phyloP scores from a whole-genome alignment of 352 stramenopile species.

The Phytopythium cucurbitacearum region DNA sequence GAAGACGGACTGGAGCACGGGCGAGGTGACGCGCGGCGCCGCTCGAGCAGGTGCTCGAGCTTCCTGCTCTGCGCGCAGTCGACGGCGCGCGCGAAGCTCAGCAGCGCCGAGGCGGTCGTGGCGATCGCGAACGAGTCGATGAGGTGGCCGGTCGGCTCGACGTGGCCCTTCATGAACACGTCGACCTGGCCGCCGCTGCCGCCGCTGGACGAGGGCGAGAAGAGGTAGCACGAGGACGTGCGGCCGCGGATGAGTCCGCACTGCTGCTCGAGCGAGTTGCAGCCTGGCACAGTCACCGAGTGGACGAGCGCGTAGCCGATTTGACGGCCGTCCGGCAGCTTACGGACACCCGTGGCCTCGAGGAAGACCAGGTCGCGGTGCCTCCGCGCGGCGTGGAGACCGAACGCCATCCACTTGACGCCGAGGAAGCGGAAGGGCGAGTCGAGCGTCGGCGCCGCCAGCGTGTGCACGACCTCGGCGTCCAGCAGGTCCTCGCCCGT shows the following conservation, averaged over 20 bases:
- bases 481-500: constrained; percentile 34
- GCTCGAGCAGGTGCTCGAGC: constrained; percentile 20
- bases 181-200: constrained; percentile 20
- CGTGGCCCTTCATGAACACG: constrained; percentile 30
- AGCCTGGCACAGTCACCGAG: constrained; percentile 15
- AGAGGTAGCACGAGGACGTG: constrained; percentile 25
- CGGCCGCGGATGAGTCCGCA: constrained; percentile 14
- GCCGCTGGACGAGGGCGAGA: constrained; percentile 14
- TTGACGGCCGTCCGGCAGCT: constrained; percentile 14
- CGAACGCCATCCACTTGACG: constrained; percentile 36
- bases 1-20: not conserved
- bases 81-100: constrained; percentile 25
- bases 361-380: constrained; percentile 44
- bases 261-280: not conserved
- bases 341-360: constrained; percentile 20
- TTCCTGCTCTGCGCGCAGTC: constrained; percentile 41
- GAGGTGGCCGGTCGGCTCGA: constrained; percentile 25
- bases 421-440: constrained; percentile 46
- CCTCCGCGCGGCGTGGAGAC: constrained; percentile 10
- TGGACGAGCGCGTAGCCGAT: constrained; percentile 28
- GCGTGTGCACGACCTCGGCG: constrained; percentile 29
- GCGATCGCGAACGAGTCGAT: constrained; percentile 22
- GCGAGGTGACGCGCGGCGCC: not conserved
- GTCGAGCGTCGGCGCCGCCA: constrained; percentile 20
- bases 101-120: constrained; percentile 14